Evolutionary conservation across 108 stramenopile genomes (phyloP), one percentile per base, ranked within the genome.

Genomic region (Tribonema minus): DNA sequence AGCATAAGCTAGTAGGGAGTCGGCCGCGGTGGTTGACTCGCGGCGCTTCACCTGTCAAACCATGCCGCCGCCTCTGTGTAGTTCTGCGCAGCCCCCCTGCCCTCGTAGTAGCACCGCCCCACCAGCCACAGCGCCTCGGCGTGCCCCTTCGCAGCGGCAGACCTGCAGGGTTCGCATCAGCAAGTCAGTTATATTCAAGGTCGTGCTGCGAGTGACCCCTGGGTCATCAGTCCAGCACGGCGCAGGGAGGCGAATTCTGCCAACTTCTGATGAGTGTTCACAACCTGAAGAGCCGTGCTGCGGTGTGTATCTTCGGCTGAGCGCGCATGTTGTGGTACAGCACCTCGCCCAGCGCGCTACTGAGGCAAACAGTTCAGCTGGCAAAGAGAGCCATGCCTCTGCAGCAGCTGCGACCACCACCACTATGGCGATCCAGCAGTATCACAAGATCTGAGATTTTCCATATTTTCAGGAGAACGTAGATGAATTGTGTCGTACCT

Each of bases 101-200:
- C 46, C 20, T 54, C 46, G 46, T 54, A 54, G 46, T 54, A 54
- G 33, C 67, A 68, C 77, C 77, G 65, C 25, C 77, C 77, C 39
- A 79, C 35, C 2, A 79, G 68, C 77, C 77, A 79, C 77, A 70
- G 65, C 15, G 77, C 68, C 28, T 79, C 77, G 25, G 31, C 40
- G 68, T 79, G 77, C 9, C 77, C 77, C 37, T 61, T 41, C 15
- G n/a, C 29, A 30, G 68, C 66, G 33, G 77, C 77, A 27, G 66
- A 58, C 32, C 34, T n/a, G 77, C 77, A n/a, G 77, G 61, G 30
- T 67, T 33, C 23, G 23, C 30, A 28, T 79, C 77, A n/a, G 67
- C 54, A 70, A 36, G n/a, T n/a, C n/a, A n/a, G n/a, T n/a, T n/a
- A n/a, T n/a, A n/a, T n/a, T n/a, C n/a, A n/a, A n/a, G n/a, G n/a